Percentiles rank a stretch among this genome's conserved stretches.
Conservation (phyloP, 169 alveolate species). For the Babesia sp. region DNA sequence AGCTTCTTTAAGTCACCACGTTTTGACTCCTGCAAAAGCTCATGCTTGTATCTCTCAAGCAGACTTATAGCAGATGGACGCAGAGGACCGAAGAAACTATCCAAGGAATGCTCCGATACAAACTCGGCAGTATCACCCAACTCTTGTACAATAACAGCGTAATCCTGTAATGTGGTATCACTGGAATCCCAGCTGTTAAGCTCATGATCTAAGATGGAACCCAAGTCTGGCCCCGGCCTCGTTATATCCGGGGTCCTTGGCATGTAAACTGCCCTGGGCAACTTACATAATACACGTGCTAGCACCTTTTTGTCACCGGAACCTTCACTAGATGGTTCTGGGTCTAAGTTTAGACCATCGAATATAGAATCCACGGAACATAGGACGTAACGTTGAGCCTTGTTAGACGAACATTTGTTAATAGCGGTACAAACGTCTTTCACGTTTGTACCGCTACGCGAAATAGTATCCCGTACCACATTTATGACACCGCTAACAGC, state of each 20-base stretch:
- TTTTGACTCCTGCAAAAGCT: constrained; percentile 1
- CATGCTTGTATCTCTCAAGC: constrained; percentile 18
- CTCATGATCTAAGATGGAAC: constrained; percentile 10
- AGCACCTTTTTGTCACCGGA: neutral
- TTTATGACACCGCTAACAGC: constrained; percentile 21
- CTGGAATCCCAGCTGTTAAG: neutral
- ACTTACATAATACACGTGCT: constrained; percentile 5
- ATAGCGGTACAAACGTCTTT: constrained; percentile 20
- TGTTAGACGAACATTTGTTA: constrained; percentile 8
- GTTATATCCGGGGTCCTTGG: constrained; percentile 22
- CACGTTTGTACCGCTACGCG: neutral
- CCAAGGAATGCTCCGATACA: constrained; percentile 12
- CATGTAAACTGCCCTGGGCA: constrained; percentile 55
- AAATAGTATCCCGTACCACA: neutral
- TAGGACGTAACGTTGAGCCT: constrained; percentile 42
- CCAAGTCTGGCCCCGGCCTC: constrained; percentile 26
- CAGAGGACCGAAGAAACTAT: constrained; percentile 22
- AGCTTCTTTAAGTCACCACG: constrained; percentile 16
- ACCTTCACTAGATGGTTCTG: neutral
- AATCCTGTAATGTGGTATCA: constrained; percentile 2
- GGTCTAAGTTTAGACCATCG: constrained; percentile 15
- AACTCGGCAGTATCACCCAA: constrained; percentile 12
- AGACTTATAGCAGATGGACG: constrained; percentile 11
- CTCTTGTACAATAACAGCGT: neutral
- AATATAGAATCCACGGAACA: constrained; percentile 50